phyloP scores from a whole-genome alignment of 805 yeast genomes.

The Metschnikowia sp. region DNA sequence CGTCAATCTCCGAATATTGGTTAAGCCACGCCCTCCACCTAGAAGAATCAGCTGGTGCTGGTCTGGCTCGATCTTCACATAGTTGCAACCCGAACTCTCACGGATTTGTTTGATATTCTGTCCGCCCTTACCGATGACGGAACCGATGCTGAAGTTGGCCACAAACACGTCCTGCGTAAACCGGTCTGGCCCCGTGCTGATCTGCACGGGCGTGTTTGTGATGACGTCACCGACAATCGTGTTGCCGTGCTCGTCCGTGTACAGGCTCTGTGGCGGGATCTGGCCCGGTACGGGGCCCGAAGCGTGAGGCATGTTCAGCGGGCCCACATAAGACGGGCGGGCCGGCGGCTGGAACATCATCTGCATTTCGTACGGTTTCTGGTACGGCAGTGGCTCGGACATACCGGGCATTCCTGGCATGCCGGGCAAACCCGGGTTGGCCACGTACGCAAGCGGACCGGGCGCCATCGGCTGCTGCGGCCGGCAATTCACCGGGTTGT shows the following conservation, averaged over 20 bases:
- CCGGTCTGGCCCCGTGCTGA: slow-evolving; percentile 42
- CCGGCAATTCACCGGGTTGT: slow-evolving; percentile 51
- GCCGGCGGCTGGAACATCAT: slow-evolving; percentile 40
- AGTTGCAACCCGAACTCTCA: slow-evolving; percentile 66
- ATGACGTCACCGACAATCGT: slow-evolving; percentile 43
- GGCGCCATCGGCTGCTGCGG: slow-evolving; percentile 9
- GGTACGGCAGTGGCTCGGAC: slow-evolving; percentile 12
- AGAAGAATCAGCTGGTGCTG: slow-evolving; percentile 47
- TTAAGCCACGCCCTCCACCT: slow-evolving; percentile 43
- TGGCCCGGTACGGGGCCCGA: slow-evolving; percentile 22
- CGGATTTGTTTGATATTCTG: slow-evolving; percentile 75
- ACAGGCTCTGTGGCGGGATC: slow-evolving; percentile 26
- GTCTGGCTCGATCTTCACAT: slow-evolving; percentile 67
- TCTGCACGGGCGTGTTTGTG: slow-evolving; percentile 36
- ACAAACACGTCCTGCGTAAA: slow-evolving; percentile 69
- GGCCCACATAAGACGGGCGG: slow-evolving; percentile 25
- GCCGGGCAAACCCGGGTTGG: slow-evolving; percentile 24
- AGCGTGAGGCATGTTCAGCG: slow-evolving; percentile 11
- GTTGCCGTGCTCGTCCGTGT: slow-evolving; percentile 44
- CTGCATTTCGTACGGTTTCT: slow-evolving; percentile 34
- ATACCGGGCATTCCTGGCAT: slow-evolving; percentile 15
- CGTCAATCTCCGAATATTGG: slow-evolving; percentile 54
- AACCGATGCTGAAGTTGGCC: slow-evolving; percentile 76
- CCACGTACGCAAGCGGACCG: slow-evolving; percentile 11
- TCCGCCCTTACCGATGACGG: slow-evolving; percentile 85